These are phyloP conservation scores for Alternaria conjuncta DNA, from an alignment of 2,329 filamentous ascomycete genomes.

Conservation along the genomic window DNA sequence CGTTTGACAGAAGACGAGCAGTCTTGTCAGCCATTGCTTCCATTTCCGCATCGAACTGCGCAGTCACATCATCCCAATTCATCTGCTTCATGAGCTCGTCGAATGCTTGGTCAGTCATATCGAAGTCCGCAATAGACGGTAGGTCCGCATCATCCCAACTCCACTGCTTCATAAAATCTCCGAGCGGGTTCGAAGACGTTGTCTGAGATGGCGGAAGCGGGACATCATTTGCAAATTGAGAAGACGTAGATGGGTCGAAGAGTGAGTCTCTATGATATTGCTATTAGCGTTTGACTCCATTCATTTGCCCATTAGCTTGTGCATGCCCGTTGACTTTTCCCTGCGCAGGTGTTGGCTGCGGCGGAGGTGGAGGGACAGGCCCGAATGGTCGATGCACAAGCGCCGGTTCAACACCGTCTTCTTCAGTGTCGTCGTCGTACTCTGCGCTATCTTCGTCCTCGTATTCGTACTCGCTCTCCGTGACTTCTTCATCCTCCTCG, in stretches of 20 bases:
- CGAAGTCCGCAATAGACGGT: background rate
- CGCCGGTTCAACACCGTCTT: slow-evolving; percentile 54
- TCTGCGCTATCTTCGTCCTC: slow-evolving; percentile 57
- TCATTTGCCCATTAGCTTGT: slow-evolving; percentile 48
- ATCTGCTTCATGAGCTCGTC: background rate
- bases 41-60: background rate
- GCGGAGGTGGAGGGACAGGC: slow-evolving; percentile 47
- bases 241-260: background rate
- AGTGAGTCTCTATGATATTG: slow-evolving; percentile 17
- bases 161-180: background rate
- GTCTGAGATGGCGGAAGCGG: background rate
- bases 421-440: slow-evolving; percentile 63
- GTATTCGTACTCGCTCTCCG: slow-evolving; percentile 51
- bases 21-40: background rate
- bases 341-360: slow-evolving; percentile 40
- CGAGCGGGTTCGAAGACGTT: background rate
- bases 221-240: slow-evolving; percentile 1
- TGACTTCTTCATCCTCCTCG: slow-evolving; percentile 63
- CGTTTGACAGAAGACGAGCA: background rate
- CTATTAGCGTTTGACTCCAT: slow-evolving; percentile 48
- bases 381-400: slow-evolving; percentile 45
- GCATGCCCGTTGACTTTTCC: slow-evolving; percentile 47
- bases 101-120: background rate
- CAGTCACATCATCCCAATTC: background rate
- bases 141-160: background rate